Evolutionary conservation across 805 yeast species (phyloP).

Genomic region (Candida krabiensis): DNA sequence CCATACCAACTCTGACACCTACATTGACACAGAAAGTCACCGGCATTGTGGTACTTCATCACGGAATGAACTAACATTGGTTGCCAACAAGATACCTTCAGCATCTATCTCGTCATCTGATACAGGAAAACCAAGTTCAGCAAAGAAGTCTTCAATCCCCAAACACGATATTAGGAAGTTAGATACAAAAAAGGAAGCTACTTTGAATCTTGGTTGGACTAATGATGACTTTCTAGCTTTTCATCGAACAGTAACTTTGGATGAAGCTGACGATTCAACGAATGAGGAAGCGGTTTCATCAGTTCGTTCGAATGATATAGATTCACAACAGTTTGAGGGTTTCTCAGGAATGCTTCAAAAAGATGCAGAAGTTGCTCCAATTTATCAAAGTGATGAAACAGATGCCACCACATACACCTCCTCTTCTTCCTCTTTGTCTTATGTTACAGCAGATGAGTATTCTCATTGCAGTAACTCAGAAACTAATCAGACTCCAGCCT

Average conservation of each 20-base stretch:
- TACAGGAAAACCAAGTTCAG: not conserved
- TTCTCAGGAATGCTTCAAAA: constrained; percentile 9
- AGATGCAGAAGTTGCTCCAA: constrained; percentile 17
- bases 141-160: not conserved
- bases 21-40: not conserved
- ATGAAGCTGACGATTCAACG: not conserved
- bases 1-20: not conserved
- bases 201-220: constrained; percentile 18
- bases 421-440: constrained; percentile 17
- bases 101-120: not conserved
- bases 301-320: not conserved
- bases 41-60: not conserved
- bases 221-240: constrained; percentile 18
- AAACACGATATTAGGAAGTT: not conserved
- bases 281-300: not conserved
- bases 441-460: constrained; percentile 26
- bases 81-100: constrained; percentile 3
- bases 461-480: not conserved
- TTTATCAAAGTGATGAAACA: constrained; percentile 4
- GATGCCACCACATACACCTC: constrained; percentile 1
- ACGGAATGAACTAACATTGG: constrained; percentile 1
- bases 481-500: not conserved
- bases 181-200: constrained; percentile 2
- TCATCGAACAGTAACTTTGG: constrained; percentile 8
- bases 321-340: constrained; percentile 2